Conservation (phyloP, 495 filamentous ascomycete species). For the Friedmanniomyces endolithicus region DNA sequence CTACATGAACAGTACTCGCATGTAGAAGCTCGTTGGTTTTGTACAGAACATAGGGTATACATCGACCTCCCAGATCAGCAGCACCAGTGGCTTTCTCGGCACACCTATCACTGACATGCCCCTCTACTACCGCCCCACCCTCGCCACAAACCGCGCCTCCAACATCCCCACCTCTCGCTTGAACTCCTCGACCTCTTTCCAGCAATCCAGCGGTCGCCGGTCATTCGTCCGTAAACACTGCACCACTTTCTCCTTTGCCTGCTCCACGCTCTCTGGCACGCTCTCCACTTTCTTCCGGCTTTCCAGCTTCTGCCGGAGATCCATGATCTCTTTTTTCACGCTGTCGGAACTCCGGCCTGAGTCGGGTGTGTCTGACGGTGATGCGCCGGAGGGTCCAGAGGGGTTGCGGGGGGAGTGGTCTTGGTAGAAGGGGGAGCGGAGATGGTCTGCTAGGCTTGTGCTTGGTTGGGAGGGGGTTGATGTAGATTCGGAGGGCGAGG, state of each 20-base stretch:
- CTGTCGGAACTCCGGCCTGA: constrained; percentile 29
- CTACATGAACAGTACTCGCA: too few relatives aligned
- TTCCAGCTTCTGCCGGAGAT: constrained; percentile 60
- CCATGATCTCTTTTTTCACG: constrained; percentile 57
- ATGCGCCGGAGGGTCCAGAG: not conserved
- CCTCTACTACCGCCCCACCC: constrained; percentile 37
- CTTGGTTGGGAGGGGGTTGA: not conserved
- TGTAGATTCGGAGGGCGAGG: constrained; percentile 24
- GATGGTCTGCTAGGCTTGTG: constrained; percentile 20
- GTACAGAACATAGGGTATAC: not conserved
- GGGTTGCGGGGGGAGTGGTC: constrained; percentile 20
- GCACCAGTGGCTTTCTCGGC: not conserved
- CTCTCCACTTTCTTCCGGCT: constrained; percentile 58
- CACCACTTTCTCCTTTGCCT: constrained; percentile 64
- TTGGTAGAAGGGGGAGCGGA: constrained; percentile 33
- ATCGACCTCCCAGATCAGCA: not conserved
- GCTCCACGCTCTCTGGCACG: constrained; percentile 52
- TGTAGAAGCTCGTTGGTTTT: not conserved
- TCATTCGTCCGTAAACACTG: constrained; percentile 77
- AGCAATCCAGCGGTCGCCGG: constrained; percentile 85
- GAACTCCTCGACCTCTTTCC: constrained; percentile 83
- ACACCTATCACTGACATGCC: not conserved
- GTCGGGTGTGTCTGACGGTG: not conserved
- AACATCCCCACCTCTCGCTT: constrained; percentile 72
- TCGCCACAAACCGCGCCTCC: constrained; percentile 78